Base-by-base conservation (phyloP, 139 green algal species). In the Micractinium sp. region DNA sequence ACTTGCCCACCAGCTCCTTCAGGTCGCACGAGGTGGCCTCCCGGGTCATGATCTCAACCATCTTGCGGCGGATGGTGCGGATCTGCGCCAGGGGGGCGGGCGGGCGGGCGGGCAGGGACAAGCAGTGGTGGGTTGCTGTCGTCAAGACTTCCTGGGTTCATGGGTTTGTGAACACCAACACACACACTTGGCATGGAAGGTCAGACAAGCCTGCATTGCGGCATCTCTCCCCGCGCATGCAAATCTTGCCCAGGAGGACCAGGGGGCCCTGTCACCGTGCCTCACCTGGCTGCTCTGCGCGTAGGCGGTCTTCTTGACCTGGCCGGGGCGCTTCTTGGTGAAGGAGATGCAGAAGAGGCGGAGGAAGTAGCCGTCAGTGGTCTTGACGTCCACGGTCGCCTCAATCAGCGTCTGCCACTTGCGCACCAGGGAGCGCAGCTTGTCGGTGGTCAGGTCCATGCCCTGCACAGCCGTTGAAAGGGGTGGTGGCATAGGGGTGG, bases 341-440 rank as follows among this genome's bases (percentile, higher is more conserved):
- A 99, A 99, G 85, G 91, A 94, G 90, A 99, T 98, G 94, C 92
- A 96, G 93, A 99, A 99, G 89, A 99, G 93, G 91, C 98, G 96
- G 91, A 99, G 95, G 31, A 93, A 94, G 96, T 98, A 99, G 92
- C 87, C 97, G 91, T 99, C 98, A 16, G 97, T 98, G 85, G 98
- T 99, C 96, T 99, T 99, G 16, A 99, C 97, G 90, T 99, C 98
- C 89, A 99, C 96, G 85, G 97, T 91, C 27, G 96, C 94, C 96
- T 99, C 98, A 88, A 99, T 99, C 89, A 99, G 95, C 23, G 95
- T 97, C 95, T 99, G 98, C 98, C 98, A 99, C 96, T 99, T 99
- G 92, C 97, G 96, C 87, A 99, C 97, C 90, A 99, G 92, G 60
- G 96, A 98, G 88, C 98, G 95, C 89, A 99, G 94, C 96, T 99